phyloP scores from a whole-genome alignment of 1,139 yeast genomes.

The Candida dubliniensis region DNA sequence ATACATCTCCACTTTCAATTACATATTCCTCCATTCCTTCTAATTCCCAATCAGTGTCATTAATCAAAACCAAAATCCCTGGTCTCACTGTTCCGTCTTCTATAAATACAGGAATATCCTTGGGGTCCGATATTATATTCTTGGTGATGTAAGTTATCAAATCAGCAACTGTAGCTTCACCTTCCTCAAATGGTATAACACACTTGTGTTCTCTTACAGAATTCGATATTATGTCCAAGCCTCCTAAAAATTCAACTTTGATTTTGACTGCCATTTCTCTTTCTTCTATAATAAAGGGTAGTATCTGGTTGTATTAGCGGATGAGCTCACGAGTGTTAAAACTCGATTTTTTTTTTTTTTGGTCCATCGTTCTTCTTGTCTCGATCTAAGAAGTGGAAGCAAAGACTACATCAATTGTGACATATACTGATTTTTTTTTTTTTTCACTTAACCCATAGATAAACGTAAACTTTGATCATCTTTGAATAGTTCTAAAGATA shows the following conservation, averaged over 20 bases:
- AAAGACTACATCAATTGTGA: no score
- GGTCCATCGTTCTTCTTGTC: no score
- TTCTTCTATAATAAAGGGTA: no score
- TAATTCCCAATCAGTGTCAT: constrained; percentile 96
- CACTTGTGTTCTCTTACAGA: constrained; percentile 51
- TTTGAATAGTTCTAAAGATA: no score
- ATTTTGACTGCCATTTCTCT: constrained; percentile 26
- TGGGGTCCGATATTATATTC: constrained; percentile 57
- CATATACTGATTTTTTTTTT: no score
- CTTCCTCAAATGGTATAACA: constrained; percentile 38
- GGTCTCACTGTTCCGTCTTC: constrained; percentile 85
- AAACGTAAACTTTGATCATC: no score
- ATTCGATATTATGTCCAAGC: constrained; percentile 65
- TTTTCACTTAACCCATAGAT: no score
- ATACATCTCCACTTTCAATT: constrained; percentile 70
- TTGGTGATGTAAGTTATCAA: constrained; percentile 56
- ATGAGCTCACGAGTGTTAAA: no score
- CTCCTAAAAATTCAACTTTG: constrained; percentile 58
- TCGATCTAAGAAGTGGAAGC: no score
- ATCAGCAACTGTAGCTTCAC: constrained; percentile 53
- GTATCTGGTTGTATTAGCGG: no score
- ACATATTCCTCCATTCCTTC: constrained; percentile 85
- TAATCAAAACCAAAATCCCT: constrained; percentile 86
- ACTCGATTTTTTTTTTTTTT: no score
- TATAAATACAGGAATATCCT: constrained; percentile 71